These are phyloP conservation scores for Coffea humblotiana DNA, from an alignment of 305 asterid species.

Conservation along the genomic window DNA sequence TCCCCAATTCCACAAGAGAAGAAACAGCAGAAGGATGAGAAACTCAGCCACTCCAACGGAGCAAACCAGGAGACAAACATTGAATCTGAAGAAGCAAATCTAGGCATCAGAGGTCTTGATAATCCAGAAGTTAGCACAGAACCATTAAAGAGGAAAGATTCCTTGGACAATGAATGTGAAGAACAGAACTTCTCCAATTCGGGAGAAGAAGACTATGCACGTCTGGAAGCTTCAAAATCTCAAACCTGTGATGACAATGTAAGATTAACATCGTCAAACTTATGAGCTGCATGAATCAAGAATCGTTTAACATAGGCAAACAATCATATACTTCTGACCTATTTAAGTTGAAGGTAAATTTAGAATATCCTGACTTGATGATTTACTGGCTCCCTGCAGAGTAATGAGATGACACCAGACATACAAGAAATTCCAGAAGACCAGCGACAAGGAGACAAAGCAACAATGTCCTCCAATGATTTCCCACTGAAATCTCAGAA, in stretches of 20 bases:
- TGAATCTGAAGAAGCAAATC: slow-evolving; percentile 20
- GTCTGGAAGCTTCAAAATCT: slow-evolving; percentile 21
- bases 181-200: slow-evolving; percentile 23
- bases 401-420: slow-evolving; percentile 20
- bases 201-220: slow-evolving; percentile 37
- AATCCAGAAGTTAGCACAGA: slow-evolving; percentile 27
- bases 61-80: slow-evolving; percentile 30
- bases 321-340: background rate
- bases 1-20: slow-evolving; percentile 38
- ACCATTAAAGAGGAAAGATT: slow-evolving; percentile 22
- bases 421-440: slow-evolving; percentile 26
- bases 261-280: slow-evolving; percentile 27
- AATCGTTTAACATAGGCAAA: background rate
- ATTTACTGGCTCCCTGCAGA: slow-evolving; percentile 42
- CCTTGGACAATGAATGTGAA: slow-evolving; percentile 29
- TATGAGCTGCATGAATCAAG: background rate
- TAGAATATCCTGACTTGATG: slow-evolving; percentile 1
- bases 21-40: slow-evolving; percentile 45
- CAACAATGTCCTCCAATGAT: slow-evolving; percentile 2
- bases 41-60: slow-evolving; percentile 23
- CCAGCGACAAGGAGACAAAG: slow-evolving; percentile 23
- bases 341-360: background rate
- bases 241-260: slow-evolving; percentile 37
- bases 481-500: slow-evolving; percentile 4
- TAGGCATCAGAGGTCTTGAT: slow-evolving; percentile 3